Percentiles rank a stretch among this genome's conserved stretches.
phyloP scores from a whole-genome alignment of 2,329 filamentous ascomycete genomes.

The Colletotrichum tofieldiae region DNA sequence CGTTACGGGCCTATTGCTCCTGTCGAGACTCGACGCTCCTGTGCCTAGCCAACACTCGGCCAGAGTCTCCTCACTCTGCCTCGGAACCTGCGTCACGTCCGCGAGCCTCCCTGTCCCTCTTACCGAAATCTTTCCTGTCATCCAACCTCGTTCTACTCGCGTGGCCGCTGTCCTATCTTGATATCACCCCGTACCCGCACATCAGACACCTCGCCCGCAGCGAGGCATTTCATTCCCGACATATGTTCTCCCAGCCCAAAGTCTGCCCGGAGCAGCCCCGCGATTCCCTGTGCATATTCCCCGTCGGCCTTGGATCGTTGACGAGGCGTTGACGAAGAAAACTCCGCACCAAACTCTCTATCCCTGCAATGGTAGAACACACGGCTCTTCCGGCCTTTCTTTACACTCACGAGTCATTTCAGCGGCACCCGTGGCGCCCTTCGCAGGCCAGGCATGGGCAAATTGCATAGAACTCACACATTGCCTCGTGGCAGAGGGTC shows the following conservation, averaged over 20 bases:
- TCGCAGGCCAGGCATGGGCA: constrained; percentile 3
- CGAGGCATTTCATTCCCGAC: constrained; percentile 7
- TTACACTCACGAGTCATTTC: constrained; percentile 37
- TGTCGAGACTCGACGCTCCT: constrained; percentile 3
- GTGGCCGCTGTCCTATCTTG: constrained; percentile 19
- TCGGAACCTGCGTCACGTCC: constrained; percentile 21
- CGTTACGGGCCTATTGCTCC: constrained; percentile 10
- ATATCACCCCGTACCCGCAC: constrained; percentile 14
- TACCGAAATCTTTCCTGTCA: constrained; percentile 41
- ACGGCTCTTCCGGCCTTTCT: constrained; percentile 29
- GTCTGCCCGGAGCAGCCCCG: constrained; percentile 22
- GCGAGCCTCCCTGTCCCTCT: constrained; percentile 26
- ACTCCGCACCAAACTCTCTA: constrained; percentile 22
- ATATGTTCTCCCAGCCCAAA: constrained; percentile 11
- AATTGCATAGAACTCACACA: constrained; percentile 13
- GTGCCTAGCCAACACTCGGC: background rate
- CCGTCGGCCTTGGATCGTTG: constrained; percentile 17
- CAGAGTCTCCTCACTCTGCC: background rate
- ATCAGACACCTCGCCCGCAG: constrained; percentile 4
- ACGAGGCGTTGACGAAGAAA: constrained; percentile 4
- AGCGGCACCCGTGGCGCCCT: constrained; percentile 14
- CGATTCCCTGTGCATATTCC: constrained; percentile 5
- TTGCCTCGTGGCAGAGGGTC: constrained; percentile 39
- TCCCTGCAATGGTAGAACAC: constrained; percentile 23
- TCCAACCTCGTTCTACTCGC: constrained; percentile 17